Conservation (phyloP, 148 eudicot genomes). For the Bassia scoparia region DNA sequence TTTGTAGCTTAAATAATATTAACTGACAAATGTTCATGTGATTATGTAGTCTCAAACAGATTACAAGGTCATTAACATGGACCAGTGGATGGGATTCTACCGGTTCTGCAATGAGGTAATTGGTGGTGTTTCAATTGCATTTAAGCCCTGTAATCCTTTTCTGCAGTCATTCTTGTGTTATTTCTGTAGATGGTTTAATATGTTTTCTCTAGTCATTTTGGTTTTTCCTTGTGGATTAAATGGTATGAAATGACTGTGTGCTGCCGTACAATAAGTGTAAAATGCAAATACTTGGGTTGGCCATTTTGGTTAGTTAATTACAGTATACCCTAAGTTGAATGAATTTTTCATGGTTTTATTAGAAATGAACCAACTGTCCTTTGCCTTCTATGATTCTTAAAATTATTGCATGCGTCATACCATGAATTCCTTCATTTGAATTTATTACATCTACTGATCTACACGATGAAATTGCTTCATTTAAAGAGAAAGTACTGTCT, state of each 20-base stretch:
- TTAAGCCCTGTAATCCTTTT: not conserved
- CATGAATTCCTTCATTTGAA: not conserved
- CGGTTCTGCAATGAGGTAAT: slow-evolving; percentile 84
- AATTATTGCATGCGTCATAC: not conserved
- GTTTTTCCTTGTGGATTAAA: too few relatives aligned
- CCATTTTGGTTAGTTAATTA: not conserved
- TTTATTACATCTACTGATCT: not conserved
- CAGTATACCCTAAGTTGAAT: not conserved
- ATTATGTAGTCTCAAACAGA: slow-evolving; percentile 57
- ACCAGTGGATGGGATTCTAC: slow-evolving; percentile 95
- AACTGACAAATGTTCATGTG: too few relatives aligned
- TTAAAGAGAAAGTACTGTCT: not conserved
- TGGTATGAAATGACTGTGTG: not conserved
- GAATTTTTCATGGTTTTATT: not conserved
- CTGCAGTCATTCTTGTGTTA: not conserved
- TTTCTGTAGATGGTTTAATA: not conserved
- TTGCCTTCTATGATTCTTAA: not conserved
- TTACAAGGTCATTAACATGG: slow-evolving; percentile 94
- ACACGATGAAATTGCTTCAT: not conserved
- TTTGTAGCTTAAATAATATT: not conserved
- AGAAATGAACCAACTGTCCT: not conserved
- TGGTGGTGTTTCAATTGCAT: not conserved
- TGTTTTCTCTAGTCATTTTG: not conserved
- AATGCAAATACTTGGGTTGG: not conserved
- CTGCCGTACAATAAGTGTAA: not conserved